Evolutionary conservation across 2,329 filamentous ascomycete species (phyloP), one percentile per base, ranked within the genome.

Genomic region (Arthrobotrys iridis): DNA sequence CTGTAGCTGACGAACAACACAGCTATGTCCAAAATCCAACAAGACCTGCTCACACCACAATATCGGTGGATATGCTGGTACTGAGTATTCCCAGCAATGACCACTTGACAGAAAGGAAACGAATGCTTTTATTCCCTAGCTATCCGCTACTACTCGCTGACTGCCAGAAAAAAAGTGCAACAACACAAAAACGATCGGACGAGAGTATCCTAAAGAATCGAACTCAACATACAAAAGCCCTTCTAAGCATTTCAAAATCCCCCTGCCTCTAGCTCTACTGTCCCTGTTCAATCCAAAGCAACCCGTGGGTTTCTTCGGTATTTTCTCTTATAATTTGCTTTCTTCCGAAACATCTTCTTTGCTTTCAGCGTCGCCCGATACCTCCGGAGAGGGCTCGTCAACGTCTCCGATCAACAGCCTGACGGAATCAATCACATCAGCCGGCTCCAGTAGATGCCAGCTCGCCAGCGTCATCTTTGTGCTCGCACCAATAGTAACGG

Each of bases 391-490:
- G 24, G 37, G 7, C 30, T 55, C 50, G 18, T 55, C 50, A 7
- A 77, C 76, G 0, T 70, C 77, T 15, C 83, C 86, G 77, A 87
- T 87, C n/a, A 88, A 82, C 77, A 86, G 80, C 24, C 84, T 84
- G 37, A 88, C 82, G 20, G 84, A 84, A 33, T 91, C 90, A 78
- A 98, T 90, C 65, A 98, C 93, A 82, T 98, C 93, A 70, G 89
- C 85, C 0, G 95, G 93, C 81, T 97, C 93, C 6, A 96, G 86
- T 8, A 98, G 84, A 82, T 97, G 93, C 90, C 92, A 97, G 78
- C 89, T 89, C 13, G 95, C 95, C 65, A 96, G 85, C 1, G 95
- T 98, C 80, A 93, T 90, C 85, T 97, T 97, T 65, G 91, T 93
- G 82, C 91, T 95, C 3, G 93, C 91, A 1, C 95, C 95, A 1